Percentiles rank a stretch among this genome's conserved stretches.
These are phyloP conservation scores for Pseudonectria foliicola DNA, from an alignment of 2,329 filamentous ascomycete genomes.

Conservation along the genomic window DNA sequence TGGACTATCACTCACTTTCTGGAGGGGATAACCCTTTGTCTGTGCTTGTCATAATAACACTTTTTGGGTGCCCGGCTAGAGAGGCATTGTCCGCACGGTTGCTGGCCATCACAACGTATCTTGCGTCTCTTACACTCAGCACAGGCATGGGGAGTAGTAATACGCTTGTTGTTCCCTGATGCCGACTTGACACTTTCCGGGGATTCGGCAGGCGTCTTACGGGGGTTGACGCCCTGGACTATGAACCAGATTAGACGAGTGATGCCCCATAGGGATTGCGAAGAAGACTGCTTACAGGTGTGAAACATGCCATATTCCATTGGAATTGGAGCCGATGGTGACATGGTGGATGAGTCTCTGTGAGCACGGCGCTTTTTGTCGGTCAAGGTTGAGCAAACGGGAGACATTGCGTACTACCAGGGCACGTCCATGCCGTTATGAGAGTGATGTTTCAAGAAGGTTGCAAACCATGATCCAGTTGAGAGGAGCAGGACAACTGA, in stretches of 20 bases:
- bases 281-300: slow-evolving; percentile 16
- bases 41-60: slow-evolving; percentile 75
- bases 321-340: slow-evolving; percentile 39
- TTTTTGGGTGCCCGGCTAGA: slow-evolving; percentile 74
- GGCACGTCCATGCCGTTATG: too few relatives aligned
- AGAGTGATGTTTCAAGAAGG: too few relatives aligned
- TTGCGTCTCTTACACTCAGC: slow-evolving; percentile 74
- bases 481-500: too few relatives aligned
- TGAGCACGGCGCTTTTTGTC: too few relatives aligned
- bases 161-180: slow-evolving; percentile 36
- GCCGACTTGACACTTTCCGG: slow-evolving; percentile 30
- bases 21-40: slow-evolving; percentile 68
- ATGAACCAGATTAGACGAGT: slow-evolving; percentile 11
- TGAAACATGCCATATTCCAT: slow-evolving; percentile 44
- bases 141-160: slow-evolving; percentile 58
- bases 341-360: slow-evolving; percentile 16
- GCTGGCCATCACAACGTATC: slow-evolving; percentile 75
- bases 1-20: slow-evolving; percentile 54
- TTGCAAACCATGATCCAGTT: too few relatives aligned
- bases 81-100: slow-evolving; percentile 75
- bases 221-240: slow-evolving; percentile 46
- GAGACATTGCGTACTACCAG: too few relatives aligned
- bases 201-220: slow-evolving; percentile 39
- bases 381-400: too few relatives aligned
- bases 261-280: neutral